Conservation (phyloP, 768 basidiomycete genomes). For the Boletus rubescentipes region DNA sequence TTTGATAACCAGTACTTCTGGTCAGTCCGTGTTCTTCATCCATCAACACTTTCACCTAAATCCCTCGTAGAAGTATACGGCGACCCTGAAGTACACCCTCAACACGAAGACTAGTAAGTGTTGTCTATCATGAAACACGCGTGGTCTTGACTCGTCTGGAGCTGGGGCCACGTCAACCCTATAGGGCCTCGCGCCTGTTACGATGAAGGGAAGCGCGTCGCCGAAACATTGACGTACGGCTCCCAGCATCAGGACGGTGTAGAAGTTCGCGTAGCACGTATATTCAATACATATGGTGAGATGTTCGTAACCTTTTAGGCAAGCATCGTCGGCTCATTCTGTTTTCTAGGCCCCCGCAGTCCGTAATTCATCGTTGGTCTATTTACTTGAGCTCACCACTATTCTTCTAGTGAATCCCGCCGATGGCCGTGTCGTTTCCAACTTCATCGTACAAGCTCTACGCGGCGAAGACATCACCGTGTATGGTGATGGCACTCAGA, state of each 20-base stretch:
- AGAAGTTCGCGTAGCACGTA: constrained; percentile 94
- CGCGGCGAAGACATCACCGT: constrained; percentile 97
- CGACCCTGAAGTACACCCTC: constrained; percentile 97
- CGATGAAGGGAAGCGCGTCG: constrained; percentile 99
- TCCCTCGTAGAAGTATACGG: constrained; percentile 84
- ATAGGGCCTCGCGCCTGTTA: constrained; percentile 99
- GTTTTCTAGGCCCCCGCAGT: constrained; percentile 60
- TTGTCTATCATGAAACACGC: background rate
- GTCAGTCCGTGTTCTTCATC: constrained; percentile 39
- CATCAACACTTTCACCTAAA: background rate
- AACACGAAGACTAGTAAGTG: constrained; percentile 89
- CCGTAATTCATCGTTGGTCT: constrained; percentile 33
- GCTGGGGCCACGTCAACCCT: constrained; percentile 98
- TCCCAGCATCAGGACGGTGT: constrained; percentile 94
- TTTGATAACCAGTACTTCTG: constrained; percentile 92
- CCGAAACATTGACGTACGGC: constrained; percentile 96
- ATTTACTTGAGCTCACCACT: constrained; percentile 25
- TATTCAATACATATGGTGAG: constrained; percentile 93
- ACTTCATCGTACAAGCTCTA: constrained; percentile 97
- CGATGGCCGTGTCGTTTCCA: constrained; percentile 97
- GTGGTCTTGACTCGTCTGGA: constrained; percentile 32
- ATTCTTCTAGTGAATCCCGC: constrained; percentile 78
- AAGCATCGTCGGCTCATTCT: background rate
- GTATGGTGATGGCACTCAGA: constrained; percentile 91
- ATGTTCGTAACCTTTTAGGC: background rate